Evolutionary conservation across 139 green algal genomes (phyloP), one percentile per base, ranked within the genome.

Genomic region (Tetradesmus lagerheimii): DNA sequence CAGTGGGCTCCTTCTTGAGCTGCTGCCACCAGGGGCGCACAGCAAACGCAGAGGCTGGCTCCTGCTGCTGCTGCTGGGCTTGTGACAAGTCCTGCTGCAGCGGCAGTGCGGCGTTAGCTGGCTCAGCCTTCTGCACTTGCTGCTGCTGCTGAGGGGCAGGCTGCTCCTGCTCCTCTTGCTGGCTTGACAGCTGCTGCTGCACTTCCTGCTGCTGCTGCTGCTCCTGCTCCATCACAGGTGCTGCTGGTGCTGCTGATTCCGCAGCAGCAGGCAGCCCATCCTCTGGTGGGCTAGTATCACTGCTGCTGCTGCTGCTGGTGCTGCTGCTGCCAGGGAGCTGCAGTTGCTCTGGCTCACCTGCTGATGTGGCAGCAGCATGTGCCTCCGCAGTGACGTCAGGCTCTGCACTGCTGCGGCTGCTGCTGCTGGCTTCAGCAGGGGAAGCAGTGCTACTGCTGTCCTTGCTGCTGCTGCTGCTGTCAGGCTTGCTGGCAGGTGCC

Each of bases 41-140:
- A 31, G 23, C 8, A 8, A 71, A 71, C 4, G 23, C 57, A 71
- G 57, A n/a, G 8, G 57, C 57, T 18, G 45, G 45, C 57, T 38
- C 18, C 57, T 57, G 53, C 82, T 79, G 82, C 82, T 88, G 81
- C 50, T 86, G 81, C 47, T 86, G 81, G 29, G 79, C 79, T 85
- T 85, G 79, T 3, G 50, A 25, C 79, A n/a, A n/a, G 25, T 1
- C 57, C 53, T 71, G 20, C 57, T 71, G 57, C 57, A 31, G 57
- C 57, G n/a, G 25, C 16, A 62, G 29, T n/a, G 18, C 27, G 37
- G 77, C 35, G 11, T 27, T 31, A 31, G 14, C 20, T 84, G 16
- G 38, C 53, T 62, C 39, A 84, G 27, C 27, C 6, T 2, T 8
- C n/a, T 84, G 78, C 23, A 25, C 9, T 39, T 86, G 45, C 47